A percentile compares a stretch with the other conserved stretches of the same genome.
These are phyloP conservation scores for Butyriboletus loyo DNA, from an alignment of 768 basidiomycete genomes.

Conservation along the genomic window DNA sequence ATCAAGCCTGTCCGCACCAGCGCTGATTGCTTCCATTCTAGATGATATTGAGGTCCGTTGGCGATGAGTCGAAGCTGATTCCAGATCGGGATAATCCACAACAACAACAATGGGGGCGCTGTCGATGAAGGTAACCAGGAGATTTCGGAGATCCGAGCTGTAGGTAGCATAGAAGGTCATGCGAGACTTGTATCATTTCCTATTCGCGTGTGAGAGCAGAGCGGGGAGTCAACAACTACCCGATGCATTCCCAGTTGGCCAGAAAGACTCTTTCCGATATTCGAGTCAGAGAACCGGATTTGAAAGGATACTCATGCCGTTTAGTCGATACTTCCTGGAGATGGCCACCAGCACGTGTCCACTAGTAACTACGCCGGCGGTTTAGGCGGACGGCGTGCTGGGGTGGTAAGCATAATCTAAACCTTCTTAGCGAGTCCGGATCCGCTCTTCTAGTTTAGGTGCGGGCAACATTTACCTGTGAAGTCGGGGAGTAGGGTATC, in stretches of 20 bases:
- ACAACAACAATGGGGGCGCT: not conserved
- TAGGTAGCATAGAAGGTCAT: not conserved
- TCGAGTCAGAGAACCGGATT: not conserved
- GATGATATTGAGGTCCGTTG: conserved; percentile 14
- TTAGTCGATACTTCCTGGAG: conserved; percentile 10
- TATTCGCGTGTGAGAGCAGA: not conserved
- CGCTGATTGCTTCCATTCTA: conserved; percentile 19
- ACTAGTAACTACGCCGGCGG: conserved; percentile 14
- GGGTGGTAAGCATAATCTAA: not conserved
- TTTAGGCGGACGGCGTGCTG: conserved; percentile 2
- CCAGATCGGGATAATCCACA: conserved; percentile 12
- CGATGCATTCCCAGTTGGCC: not conserved
- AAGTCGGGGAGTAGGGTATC: not conserved
- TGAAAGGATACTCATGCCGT: not conserved
- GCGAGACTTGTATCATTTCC: not conserved
- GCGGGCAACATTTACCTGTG: not conserved
- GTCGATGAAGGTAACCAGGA: not conserved
- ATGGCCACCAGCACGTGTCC: conserved; percentile 13
- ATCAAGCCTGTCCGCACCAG: conserved; percentile 4
- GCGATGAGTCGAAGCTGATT: not conserved
- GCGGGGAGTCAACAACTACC: not conserved
- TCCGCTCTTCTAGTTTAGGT: not conserved
- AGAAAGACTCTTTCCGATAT: not conserved
- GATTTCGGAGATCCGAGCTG: conserved; percentile 4
- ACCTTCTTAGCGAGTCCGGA: conserved; percentile 2